Percentiles rank a stretch among this genome's conserved stretches.
Evolutionary conservation across 352 stramenopile genomes (phyloP).

Genomic region (Globisporangium spiculum): DNA sequence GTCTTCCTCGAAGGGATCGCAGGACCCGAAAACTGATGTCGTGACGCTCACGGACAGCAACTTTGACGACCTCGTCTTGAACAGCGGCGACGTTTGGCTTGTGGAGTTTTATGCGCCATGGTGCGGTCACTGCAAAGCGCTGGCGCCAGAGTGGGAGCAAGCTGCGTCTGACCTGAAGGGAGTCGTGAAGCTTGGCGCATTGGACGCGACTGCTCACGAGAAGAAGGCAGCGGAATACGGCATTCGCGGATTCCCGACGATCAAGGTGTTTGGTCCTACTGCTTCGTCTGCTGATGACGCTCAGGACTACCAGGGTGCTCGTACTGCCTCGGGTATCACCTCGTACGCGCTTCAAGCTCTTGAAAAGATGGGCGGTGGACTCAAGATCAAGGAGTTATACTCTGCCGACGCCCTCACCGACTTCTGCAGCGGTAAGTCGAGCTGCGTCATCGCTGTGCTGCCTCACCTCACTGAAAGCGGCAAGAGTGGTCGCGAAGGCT

Average conservation of each 20-base stretch:
- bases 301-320: conserved; percentile 86
- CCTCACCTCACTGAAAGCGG: conserved; percentile 89
- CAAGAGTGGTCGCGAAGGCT: conserved; percentile 78
- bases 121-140: conserved; percentile 91
- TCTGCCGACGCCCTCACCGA: conserved; percentile 65
- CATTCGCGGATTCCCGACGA: conserved; percentile 93
- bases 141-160: conserved; percentile 91
- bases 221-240: conserved; percentile 82
- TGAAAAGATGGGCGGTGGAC: conserved; percentile 64
- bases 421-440: conserved; percentile 85
- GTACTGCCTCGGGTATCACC: conserved; percentile 81
- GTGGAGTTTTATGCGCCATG: conserved; percentile 93
- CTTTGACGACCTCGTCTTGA: conserved; percentile 90
- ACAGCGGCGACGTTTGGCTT: conserved; percentile 89
- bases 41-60: conserved; percentile 89
- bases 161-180: conserved; percentile 85
- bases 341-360: conserved; percentile 70
- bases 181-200: conserved; percentile 87
- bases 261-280: conserved; percentile 91
- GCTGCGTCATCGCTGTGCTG: conserved; percentile 88
- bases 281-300: conserved; percentile 54
- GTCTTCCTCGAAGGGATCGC: conserved; percentile 23
- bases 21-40: conserved; percentile 65
- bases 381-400: conserved; percentile 81
- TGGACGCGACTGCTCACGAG: conserved; percentile 93